These are phyloP conservation scores for Pythium graminicola DNA, from an alignment of 352 stramenopile species.

Conservation along the genomic window DNA sequence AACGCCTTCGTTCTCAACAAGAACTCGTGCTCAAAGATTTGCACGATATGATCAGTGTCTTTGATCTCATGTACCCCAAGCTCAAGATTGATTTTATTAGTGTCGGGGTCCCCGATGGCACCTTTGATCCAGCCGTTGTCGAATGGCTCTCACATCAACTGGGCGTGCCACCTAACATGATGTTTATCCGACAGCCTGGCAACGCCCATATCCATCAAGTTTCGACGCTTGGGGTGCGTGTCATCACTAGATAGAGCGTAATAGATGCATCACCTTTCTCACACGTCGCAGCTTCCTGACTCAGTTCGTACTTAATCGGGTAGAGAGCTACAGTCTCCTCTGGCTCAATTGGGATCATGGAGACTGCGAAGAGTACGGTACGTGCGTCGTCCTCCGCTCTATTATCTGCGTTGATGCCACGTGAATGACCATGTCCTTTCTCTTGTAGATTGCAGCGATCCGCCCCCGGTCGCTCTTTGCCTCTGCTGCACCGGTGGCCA, in stretches of 20 bases:
- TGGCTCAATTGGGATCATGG: slow-evolving; percentile 26
- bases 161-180: slow-evolving; percentile 90
- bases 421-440: not conserved
- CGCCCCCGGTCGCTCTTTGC: slow-evolving; percentile 53
- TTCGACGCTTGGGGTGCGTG: slow-evolving; percentile 87
- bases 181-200: slow-evolving; percentile 96
- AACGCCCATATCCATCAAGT: slow-evolving; percentile 91
- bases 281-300: too few species aligned
- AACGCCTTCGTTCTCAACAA: slow-evolving; percentile 33
- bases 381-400: not conserved
- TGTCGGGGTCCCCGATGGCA: slow-evolving; percentile 78
- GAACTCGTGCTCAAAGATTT: slow-evolving; percentile 53
- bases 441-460: slow-evolving; percentile 35
- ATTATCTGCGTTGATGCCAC: not conserved
- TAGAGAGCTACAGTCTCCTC: not conserved
- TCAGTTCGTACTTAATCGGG: slow-evolving; percentile 24
- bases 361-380: slow-evolving; percentile 57
- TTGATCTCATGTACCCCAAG: slow-evolving; percentile 94
- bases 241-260: slow-evolving; percentile 86
- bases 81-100: slow-evolving; percentile 91
- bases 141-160: slow-evolving; percentile 89
- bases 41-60: slow-evolving; percentile 83
- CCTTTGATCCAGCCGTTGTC: slow-evolving; percentile 85
- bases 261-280: too few species aligned
- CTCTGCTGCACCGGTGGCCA: slow-evolving; percentile 41